Percentiles rank a stretch among this genome's conserved stretches.
phyloP scores from a whole-genome alignment of 179 eudicot genomes.

The Beta lomatogona region DNA sequence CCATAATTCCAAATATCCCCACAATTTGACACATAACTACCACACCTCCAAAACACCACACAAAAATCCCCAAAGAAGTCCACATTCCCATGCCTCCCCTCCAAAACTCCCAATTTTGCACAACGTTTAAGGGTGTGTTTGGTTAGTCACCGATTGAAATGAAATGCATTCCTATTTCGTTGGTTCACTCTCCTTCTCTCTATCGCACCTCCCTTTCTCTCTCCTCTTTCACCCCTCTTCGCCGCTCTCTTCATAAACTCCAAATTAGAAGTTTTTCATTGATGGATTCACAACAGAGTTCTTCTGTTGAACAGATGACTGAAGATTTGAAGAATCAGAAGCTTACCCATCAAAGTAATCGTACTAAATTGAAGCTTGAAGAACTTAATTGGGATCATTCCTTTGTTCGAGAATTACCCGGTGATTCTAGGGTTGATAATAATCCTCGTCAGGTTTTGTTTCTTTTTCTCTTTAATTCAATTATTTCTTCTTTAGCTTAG shows the following conservation, averaged over 20 bases:
- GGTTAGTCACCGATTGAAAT: constrained; percentile 3
- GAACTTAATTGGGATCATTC: constrained; percentile 92
- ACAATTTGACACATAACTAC: neutral
- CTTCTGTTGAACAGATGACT: constrained; percentile 52
- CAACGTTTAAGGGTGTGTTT: neutral
- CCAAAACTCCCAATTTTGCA: neutral
- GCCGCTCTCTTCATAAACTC: constrained; percentile 21
- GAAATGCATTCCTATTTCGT: constrained; percentile 41
- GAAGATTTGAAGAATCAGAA: constrained; percentile 60
- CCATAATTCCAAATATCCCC: no score
- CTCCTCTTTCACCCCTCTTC: constrained; percentile 21
- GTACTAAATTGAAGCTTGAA: constrained; percentile 57
- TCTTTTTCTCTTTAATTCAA: neutral
- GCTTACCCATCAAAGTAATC: constrained; percentile 23
- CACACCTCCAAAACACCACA: neutral
- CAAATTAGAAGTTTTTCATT: constrained; percentile 4
- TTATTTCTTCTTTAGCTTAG: neutral
- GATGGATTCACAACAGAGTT: constrained; percentile 33
- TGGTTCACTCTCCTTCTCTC: constrained; percentile 19
- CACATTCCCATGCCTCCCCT: neutral
- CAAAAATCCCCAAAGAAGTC: neutral
- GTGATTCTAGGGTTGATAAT: constrained; percentile 64
- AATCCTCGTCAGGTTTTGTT: constrained; percentile 87
- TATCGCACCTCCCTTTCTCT: constrained; percentile 17
- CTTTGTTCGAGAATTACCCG: constrained; percentile 86